A percentile compares a stretch with the other conserved stretches of the same genome.
These are phyloP conservation scores for Eruca vesicaria DNA, from an alignment of 441 rosid species.

Conservation along the genomic window DNA sequence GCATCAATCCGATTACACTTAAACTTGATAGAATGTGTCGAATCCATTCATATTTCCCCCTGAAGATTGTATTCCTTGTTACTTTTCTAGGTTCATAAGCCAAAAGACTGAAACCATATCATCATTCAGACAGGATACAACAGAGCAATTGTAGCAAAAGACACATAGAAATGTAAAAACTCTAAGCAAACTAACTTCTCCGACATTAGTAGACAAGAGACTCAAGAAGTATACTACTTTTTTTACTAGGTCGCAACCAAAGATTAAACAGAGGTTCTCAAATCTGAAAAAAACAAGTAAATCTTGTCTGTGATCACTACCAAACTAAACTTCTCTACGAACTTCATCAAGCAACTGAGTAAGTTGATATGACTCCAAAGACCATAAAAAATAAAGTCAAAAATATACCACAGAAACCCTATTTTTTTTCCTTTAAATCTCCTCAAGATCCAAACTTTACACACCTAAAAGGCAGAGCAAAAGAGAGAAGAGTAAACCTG, in stretches of 20 bases:
- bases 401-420: neutral
- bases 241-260: neutral
- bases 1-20: neutral
- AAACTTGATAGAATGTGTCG: neutral
- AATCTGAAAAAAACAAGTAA: neutral
- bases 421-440: neutral
- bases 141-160: neutral
- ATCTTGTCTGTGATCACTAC: neutral
- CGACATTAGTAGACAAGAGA: neutral
- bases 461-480: neutral
- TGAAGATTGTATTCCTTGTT: neutral
- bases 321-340: neutral
- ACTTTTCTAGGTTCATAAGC: neutral
- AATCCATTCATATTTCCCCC: neutral
- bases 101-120: constrained; percentile 16
- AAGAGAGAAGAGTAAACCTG: constrained; percentile 56
- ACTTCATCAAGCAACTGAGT: neutral
- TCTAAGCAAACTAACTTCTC: neutral
- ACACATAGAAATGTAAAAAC: neutral
- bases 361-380: neutral
- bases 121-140: neutral
- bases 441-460: neutral
- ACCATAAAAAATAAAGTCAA: neutral
- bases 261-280: neutral
- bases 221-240: neutral